Base-by-base conservation (phyloP, 2,329 filamentous ascomycete genomes). In the Fusarium chaquense region DNA sequence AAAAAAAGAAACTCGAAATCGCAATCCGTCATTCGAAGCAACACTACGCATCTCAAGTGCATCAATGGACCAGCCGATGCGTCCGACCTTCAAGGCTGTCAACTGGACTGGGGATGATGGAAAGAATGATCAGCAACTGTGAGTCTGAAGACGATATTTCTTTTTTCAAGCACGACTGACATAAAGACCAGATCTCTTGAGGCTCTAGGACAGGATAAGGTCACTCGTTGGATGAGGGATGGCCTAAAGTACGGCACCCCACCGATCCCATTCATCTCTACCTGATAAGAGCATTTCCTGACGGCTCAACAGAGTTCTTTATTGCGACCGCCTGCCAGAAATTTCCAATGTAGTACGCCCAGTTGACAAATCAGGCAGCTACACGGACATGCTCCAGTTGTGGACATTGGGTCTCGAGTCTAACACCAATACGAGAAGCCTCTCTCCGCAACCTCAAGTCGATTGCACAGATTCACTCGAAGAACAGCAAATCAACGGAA, bases 141-240 rank as follows among this genome's bases (percentile, higher is more conserved):
- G 26, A 35, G 67, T 59, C 36, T 22, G 16, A 26, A 30, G 12
- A 20, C 26, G 3, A 16, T 22, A 20, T 12, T 22, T 12, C 13
- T 41, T 15, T 50, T 28, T n/a, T 18, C 18, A 11, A 20, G 24
- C 33, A 54, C 18, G 18, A 30, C 53, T 70, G 22, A 69, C 49
- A 55, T 18, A 10, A n/a, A 45, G 33, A 50, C 38, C 15, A 70
- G 67, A 41, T 53, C 32, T 7, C 30, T 67, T 26, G 36, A 54
- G 15, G 28, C 55, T 33, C 36, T 63, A 44, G 44, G 49, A 8
- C 62, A 58, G 15, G 67, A 69, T 38, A 69, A 70, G 33, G 67
- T 69, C 28, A 44, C 57, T 44, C 67, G 62, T 10, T 69, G 67
- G 67, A 69, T 69, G 62, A 70, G 44, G 46, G 67, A 69, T 35